Evolutionary conservation across 2,329 filamentous ascomycete genomes (phyloP), one percentile per base, ranked within the genome.

Genomic region (Exophiala calicioides): DNA sequence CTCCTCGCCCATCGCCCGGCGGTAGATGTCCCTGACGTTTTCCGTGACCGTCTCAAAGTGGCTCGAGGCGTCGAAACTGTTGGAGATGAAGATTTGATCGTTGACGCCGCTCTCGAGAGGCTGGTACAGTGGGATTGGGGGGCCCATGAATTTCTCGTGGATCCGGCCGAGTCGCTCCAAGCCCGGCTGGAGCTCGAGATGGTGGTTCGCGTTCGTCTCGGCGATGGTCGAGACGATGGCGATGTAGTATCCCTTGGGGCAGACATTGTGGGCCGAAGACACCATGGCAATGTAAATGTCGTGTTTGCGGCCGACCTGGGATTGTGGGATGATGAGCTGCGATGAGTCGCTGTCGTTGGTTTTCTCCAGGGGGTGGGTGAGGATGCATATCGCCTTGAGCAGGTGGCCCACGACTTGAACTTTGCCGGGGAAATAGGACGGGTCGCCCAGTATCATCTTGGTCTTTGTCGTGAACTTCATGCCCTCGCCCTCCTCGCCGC

Each of bases 201-300:
- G 93, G 73, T 95, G 90, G 79, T 98, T 97, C 57, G 88, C 84
- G 52, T 84, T 75, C 33, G 84, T 85, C 77, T 98, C 94, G 56
- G 93, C 89, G 65, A 98, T 96, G 50, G 93, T 98, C 36, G 90
- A 95, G 57, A 98, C 91, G 52, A 97, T 98, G 62, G 93, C 93
- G 61, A 98, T 89, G 78, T 94, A 98, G 81, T 96, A 97, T 52
- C 91, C 91, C 80, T 95, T 95, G 62, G 94, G 93, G 76, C 91
- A 97, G 61, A 98, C 94, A 63, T 95, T 97, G 77, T 98, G 94
- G 27, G 90, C 88, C 29, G 88, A 89, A 1, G 90, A 96, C 50
- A 98, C 90, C 68, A 93, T 87, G 47, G 93, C 91, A 65, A 98
- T 85, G 78, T 98, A 98, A 65, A 98, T 90, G 65, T 97, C 93